These are phyloP conservation scores for Parietaria judaica DNA, from an alignment of 306 rosid species.

Conservation along the genomic window DNA sequence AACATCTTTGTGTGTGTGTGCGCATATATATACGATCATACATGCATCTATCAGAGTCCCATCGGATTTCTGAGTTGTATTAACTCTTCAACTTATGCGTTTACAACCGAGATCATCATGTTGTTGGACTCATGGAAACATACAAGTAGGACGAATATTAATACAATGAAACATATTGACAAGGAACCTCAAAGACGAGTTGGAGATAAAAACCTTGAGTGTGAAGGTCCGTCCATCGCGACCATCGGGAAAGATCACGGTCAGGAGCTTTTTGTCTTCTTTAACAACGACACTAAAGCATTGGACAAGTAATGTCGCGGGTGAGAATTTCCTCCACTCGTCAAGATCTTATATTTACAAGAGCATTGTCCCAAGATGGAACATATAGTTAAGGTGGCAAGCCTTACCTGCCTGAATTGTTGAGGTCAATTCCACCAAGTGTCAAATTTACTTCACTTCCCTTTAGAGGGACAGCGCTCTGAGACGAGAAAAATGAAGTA, in stretches of 20 bases:
- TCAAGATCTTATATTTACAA: conserved; percentile 9
- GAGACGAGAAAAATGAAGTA: conserved; percentile 14
- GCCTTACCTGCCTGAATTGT: conserved; percentile 99
- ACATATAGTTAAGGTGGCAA: conserved; percentile 27
- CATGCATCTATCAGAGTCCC: too few relatives aligned
- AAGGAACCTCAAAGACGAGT: not conserved
- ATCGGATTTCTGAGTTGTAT: too few relatives aligned
- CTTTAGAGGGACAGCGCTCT: conserved; percentile 65
- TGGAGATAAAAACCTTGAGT: conserved; percentile 62
- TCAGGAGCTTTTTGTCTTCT: conserved; percentile 91
- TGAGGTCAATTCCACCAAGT: conserved; percentile 99
- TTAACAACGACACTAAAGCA: conserved; percentile 79
- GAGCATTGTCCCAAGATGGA: conserved; percentile 9
- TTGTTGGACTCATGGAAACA: too few relatives aligned
- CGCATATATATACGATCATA: too few relatives aligned
- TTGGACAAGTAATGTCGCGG: conserved; percentile 18
- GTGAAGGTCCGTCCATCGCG: conserved; percentile 96
- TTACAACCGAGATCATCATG: too few relatives aligned
- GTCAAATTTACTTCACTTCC: conserved; percentile 92
- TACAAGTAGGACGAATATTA: too few relatives aligned
- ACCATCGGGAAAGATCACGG: conserved; percentile 86
- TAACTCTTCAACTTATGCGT: too few relatives aligned
- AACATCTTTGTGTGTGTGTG: too few relatives aligned
- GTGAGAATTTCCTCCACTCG: conserved; percentile 21
- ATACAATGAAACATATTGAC: not conserved